Conservation (phyloP, 345 rosid species). For the Aquilaria yunnanensis region DNA sequence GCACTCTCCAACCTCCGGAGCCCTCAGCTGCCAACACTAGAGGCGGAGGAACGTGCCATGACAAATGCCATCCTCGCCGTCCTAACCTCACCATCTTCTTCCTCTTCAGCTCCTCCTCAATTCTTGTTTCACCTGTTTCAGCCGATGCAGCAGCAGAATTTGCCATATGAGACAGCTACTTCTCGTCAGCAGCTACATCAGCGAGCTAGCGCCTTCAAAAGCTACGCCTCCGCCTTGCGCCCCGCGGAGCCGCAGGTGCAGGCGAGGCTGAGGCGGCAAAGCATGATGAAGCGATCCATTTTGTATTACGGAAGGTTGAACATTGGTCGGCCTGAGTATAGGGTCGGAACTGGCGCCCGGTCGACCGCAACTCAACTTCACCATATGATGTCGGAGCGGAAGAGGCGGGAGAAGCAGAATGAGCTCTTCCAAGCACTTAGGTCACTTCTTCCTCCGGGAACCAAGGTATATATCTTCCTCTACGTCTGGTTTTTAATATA, state of each 20-base stretch:
- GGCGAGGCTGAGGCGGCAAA: constrained; percentile 21
- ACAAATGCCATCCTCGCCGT: constrained; percentile 67
- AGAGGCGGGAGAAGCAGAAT: constrained; percentile 84
- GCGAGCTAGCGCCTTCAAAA: constrained; percentile 39
- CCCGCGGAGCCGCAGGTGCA: constrained; percentile 10
- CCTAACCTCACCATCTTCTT: constrained; percentile 43
- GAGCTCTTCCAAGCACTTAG: constrained; percentile 67
- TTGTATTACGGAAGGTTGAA: constrained; percentile 36
- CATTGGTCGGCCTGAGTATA: constrained; percentile 35
- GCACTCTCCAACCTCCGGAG: constrained; percentile 19
- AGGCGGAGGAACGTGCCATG: constrained; percentile 48
- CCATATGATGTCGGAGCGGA: constrained; percentile 88
- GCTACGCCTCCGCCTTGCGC: constrained; percentile 14
- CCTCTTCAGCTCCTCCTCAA: constrained; percentile 34
- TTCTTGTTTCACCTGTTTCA: background rate
- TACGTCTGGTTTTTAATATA: no score
- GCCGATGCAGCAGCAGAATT: constrained; percentile 11
- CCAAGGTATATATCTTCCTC: constrained; percentile 45
- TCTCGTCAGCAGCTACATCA: constrained; percentile 3
- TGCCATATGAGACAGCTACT: constrained; percentile 4
- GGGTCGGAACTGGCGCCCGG: constrained; percentile 16
- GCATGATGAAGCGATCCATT: constrained; percentile 48
- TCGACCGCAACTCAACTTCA: constrained; percentile 56
- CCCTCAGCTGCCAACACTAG: constrained; percentile 25
- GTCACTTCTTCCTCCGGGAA: constrained; percentile 69